Evolutionary conservation across 2,329 filamentous ascomycete genomes (phyloP).

Genomic region (Stachybotrys elegans): DNA sequence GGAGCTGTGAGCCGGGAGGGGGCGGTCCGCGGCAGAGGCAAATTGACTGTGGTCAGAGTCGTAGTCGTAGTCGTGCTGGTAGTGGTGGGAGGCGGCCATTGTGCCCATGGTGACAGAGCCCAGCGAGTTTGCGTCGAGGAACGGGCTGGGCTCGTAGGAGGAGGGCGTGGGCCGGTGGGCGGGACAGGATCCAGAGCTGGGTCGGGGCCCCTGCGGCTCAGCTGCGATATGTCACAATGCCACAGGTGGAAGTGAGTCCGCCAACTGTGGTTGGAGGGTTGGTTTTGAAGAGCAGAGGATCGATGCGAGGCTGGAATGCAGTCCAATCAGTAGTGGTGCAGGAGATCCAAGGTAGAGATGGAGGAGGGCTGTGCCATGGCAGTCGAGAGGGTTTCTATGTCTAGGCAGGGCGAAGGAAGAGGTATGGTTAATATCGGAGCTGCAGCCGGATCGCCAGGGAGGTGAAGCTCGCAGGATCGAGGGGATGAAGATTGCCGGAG

Average conservation of each 20-base stretch:
- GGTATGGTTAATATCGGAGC: too few relatives aligned
- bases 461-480: too few relatives aligned
- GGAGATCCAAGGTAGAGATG: too few relatives aligned
- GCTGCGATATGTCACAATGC: too few relatives aligned
- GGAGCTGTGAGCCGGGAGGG: neutral
- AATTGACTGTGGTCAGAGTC: slow-evolving; percentile 10
- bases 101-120: slow-evolving; percentile 3
- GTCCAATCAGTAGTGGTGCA: too few relatives aligned
- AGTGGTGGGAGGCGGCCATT: slow-evolving; percentile 12
- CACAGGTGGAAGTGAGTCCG: too few relatives aligned
- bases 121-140: neutral
- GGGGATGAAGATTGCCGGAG: neutral
- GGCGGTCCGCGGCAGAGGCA: neutral
- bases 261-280: too few relatives aligned
- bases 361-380: slow-evolving; percentile 1
- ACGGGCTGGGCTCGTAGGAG: neutral
- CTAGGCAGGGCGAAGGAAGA: neutral
- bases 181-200: too few relatives aligned
- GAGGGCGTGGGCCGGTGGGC: slow-evolving; percentile 7
- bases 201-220: too few relatives aligned
- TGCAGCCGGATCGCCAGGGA: neutral
- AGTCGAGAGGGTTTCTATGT: neutral
- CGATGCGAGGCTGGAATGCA: too few relatives aligned
- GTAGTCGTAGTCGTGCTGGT: slow-evolving; percentile 11
- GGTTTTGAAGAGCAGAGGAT: too few relatives aligned